Evolutionary conservation across 805 yeast genomes (phyloP).

Genomic region (Starmerella bombi): DNA sequence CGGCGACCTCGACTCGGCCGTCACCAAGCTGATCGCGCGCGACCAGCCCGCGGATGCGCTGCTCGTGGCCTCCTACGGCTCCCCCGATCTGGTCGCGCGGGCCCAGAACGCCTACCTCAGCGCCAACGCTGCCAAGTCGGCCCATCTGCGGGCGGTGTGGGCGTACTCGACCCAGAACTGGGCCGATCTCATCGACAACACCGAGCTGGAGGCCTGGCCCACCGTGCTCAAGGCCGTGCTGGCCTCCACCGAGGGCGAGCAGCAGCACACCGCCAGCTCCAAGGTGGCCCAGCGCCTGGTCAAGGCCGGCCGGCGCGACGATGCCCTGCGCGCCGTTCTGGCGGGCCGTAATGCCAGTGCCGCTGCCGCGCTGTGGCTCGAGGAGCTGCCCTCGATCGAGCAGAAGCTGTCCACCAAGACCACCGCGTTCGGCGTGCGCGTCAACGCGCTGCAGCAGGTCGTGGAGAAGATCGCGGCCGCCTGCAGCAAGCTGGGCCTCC

Average conservation of each 20-base stretch:
- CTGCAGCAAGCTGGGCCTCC: constrained; percentile 25
- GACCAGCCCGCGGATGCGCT: constrained; percentile 67
- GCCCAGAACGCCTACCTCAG: constrained; percentile 62
- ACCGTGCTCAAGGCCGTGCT: constrained; percentile 51
- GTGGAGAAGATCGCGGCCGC: constrained; percentile 74
- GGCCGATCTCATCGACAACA: constrained; percentile 62
- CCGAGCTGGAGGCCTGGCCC: constrained; percentile 71
- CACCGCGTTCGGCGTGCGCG: constrained; percentile 72
- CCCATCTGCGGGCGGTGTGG: constrained; percentile 63
- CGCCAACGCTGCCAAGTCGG: constrained; percentile 37
- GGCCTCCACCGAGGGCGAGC: not conserved
- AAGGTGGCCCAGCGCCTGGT: constrained; percentile 47
- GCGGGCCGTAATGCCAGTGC: constrained; percentile 73
- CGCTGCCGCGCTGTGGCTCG: constrained; percentile 70
- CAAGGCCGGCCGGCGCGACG: constrained; percentile 41
- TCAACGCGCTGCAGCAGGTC: constrained; percentile 64
- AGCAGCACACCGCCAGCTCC: constrained; percentile 3
- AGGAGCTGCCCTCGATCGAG: constrained; percentile 47
- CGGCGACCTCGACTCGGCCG: constrained; percentile 56
- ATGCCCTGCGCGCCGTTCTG: constrained; percentile 64
- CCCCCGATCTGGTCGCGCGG: constrained; percentile 41
- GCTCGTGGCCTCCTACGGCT: constrained; percentile 53
- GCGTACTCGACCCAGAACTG: constrained; percentile 42
- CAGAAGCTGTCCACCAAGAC: constrained; percentile 28
- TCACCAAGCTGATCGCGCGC: constrained; percentile 48